Base-by-base conservation (phyloP, 176 grass and related monocot genomes). In the Bolboschoenus planiculmis region DNA sequence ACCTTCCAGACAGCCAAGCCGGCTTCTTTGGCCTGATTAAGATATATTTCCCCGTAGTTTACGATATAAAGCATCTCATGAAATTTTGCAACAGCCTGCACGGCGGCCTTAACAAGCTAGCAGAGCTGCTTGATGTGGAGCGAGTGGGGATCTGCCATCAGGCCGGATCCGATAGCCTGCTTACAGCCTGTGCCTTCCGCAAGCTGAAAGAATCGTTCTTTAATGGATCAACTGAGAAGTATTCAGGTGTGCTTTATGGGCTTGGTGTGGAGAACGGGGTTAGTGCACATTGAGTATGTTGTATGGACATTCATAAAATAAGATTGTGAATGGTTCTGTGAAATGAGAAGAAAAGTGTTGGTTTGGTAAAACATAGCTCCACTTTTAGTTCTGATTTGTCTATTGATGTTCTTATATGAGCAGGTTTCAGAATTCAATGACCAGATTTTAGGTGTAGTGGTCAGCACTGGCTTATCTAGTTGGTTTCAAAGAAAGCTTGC, bases 11-110 rank as follows among this genome's bases (percentile, higher is more conserved):
- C 5, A 90, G 90, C 31, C 95, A 95, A 63, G 75, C 87, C 0
- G 84, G 89, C 0, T 98, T 98, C 89, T 98, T 98, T 31, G 86
- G 86, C 61, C 66, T 98, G 8, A 95, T 98, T 64, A 95, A 93
- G 84, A 91, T 98, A 16, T 98, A 95, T 46, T 98, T 98, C 86
- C 95, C 95, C 0, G 91, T 88, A 0, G 89, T 98, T 18, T 98
- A 95, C 9, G 95, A 98, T 84, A 87, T 98, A 56, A 98, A 98
- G 56, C 95, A 98, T n/a, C 87, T 98, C 4, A 98, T 98, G 92
- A 98, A 91, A 73, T 98, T 98, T 75, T 98, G 95, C 89, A 98
- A 98, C 79, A 98, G 92, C 79, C 85, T 98, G 63, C 95, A 98
- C 48, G 95, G 95, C 0, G 95, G 95, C n/a, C 85, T 98, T 30